phyloP scores from a whole-genome alignment of 2,329 filamentous ascomycete species.

The Ambrosiella cleistominuta region DNA sequence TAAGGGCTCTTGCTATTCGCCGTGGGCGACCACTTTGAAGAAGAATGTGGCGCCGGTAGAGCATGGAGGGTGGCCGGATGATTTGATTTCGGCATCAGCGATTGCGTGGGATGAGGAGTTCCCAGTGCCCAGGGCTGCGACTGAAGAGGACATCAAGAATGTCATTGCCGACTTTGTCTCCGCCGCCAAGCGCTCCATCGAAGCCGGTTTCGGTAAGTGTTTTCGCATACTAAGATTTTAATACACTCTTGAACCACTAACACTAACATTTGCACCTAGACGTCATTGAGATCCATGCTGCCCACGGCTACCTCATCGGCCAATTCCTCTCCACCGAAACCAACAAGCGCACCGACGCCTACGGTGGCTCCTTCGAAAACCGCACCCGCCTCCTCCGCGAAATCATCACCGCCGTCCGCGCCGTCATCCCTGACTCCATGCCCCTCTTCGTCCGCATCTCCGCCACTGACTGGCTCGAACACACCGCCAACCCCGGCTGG shows the following conservation, averaged over 20 bases:
- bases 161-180: slow-evolving; percentile 46
- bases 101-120: slow-evolving; percentile 44
- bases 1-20: slow-evolving; percentile 42
- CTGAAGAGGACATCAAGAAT: slow-evolving; percentile 45
- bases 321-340: slow-evolving; percentile 44
- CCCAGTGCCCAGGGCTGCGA: slow-evolving; percentile 49
- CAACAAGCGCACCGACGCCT: slow-evolving; percentile 45
- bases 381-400: slow-evolving; percentile 43
- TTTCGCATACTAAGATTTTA: slow-evolving; percentile 7
- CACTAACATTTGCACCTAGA: slow-evolving; percentile 25
- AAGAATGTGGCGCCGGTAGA: slow-evolving; percentile 34
- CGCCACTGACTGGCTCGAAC: slow-evolving; percentile 46
- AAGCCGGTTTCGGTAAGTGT: slow-evolving; percentile 38
- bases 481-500: slow-evolving; percentile 36
- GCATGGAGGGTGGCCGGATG: slow-evolving; percentile 38
- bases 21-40: slow-evolving; percentile 41
- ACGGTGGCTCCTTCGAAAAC: slow-evolving; percentile 50
- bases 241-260: not conserved
- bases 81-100: slow-evolving; percentile 33
- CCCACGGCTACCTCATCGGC: slow-evolving; percentile 49
- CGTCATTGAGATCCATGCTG: slow-evolving; percentile 50
- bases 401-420: slow-evolving; percentile 32
- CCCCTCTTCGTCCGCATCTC: slow-evolving; percentile 43
- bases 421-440: slow-evolving; percentile 33
- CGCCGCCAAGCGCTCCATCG: slow-evolving; percentile 40